Evolutionary conservation across 2,329 filamentous ascomycete species (phyloP).

Genomic region (Alternaria incomplexa): DNA sequence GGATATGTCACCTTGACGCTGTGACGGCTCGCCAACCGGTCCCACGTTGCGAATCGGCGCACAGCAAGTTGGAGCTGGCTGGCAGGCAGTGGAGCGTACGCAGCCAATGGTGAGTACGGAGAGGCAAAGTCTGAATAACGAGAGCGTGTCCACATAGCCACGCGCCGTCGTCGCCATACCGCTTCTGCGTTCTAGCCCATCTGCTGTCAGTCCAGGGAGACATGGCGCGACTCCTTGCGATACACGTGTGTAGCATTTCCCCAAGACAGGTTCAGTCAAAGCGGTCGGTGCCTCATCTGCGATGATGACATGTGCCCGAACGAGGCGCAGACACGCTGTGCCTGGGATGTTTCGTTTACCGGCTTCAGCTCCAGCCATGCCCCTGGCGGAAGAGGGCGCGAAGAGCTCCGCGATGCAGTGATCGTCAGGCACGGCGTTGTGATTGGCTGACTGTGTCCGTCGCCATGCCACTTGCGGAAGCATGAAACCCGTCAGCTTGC

Average conservation of each 20-base stretch:
- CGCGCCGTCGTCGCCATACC: slow-evolving; percentile 7
- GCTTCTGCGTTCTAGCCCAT: slow-evolving; percentile 2
- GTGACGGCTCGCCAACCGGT: slow-evolving; percentile 20
- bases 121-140: slow-evolving; percentile 22
- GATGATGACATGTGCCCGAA: slow-evolving; percentile 10
- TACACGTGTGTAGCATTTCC: slow-evolving; percentile 20
- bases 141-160: slow-evolving; percentile 11
- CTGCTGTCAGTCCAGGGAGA: slow-evolving; percentile 1
- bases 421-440: slow-evolving; percentile 29
- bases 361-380: slow-evolving; percentile 28
- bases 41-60: slow-evolving; percentile 26
- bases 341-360: slow-evolving; percentile 25
- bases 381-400: slow-evolving; percentile 20
- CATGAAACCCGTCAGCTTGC: slow-evolving; percentile 35
- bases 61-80: slow-evolving; percentile 30
- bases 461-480: slow-evolving; percentile 29
- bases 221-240: slow-evolving; percentile 8
- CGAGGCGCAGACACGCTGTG: slow-evolving; percentile 22
- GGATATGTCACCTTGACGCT: slow-evolving; percentile 29
- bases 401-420: slow-evolving; percentile 34
- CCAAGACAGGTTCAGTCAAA: background rate
- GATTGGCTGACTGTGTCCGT: slow-evolving; percentile 28
- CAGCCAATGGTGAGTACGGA: slow-evolving; percentile 20
- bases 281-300: slow-evolving; percentile 8
- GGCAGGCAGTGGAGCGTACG: slow-evolving; percentile 22